These are phyloP conservation scores for Rhododendron williamsianum DNA, from an alignment of 148 eudicot genomes.

Conservation along the genomic window DNA sequence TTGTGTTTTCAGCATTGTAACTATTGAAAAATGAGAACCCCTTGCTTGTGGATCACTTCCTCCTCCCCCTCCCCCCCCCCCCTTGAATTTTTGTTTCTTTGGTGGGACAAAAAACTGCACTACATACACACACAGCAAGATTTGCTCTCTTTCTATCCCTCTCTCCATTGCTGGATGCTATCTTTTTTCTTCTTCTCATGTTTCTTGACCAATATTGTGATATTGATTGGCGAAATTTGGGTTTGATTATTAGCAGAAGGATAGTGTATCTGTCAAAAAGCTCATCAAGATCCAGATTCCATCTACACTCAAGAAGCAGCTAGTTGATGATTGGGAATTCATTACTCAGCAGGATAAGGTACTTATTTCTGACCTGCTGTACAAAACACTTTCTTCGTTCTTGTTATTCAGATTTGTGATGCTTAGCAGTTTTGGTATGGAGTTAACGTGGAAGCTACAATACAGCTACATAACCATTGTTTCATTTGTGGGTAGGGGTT, in stretches of 20 bases:
- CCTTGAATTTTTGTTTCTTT: neutral
- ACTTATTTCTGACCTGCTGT: conserved; percentile 10
- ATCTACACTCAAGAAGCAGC: conserved; percentile 65
- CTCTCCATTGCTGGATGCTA: neutral
- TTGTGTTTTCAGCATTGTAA: neutral
- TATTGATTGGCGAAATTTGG: conserved; percentile 12
- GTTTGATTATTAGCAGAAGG: conserved; percentile 49
- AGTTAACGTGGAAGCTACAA: neutral
- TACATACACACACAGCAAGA: neutral
- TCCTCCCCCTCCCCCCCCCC: too few relatives aligned
- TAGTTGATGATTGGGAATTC: conserved; percentile 88
- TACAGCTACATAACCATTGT: neutral
- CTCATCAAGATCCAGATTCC: conserved; percentile 85
- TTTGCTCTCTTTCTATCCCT: neutral
- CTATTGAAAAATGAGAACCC: neutral
- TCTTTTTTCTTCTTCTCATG: neutral
- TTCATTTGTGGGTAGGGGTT: neutral
- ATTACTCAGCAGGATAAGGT: conserved; percentile 85
- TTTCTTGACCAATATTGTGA: conserved; percentile 9
- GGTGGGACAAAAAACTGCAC: neutral
- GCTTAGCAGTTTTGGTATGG: neutral
- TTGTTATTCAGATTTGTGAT: neutral
- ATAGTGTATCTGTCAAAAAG: conserved; percentile 54
- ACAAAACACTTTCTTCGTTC: neutral
- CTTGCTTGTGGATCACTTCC: neutral